Percentiles rank a stretch among this genome's conserved stretches.
phyloP scores from a whole-genome alignment of 1,139 yeast species.

The Arxiozyma slooffiae region DNA sequence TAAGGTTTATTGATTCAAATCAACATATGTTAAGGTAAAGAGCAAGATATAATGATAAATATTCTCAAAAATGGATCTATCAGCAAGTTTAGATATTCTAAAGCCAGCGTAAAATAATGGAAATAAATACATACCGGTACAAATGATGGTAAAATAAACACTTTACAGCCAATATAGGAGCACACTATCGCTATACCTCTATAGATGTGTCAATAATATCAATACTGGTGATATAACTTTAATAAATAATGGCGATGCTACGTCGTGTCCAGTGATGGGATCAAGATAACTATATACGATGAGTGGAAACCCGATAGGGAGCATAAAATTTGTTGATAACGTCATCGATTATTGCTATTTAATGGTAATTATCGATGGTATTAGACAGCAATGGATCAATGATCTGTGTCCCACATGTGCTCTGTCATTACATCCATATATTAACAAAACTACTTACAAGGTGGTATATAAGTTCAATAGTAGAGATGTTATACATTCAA shows the following conservation, averaged over 20 bases:
- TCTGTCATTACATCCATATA: no score
- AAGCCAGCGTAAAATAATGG: slow-evolving; percentile 9
- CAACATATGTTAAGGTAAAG: slow-evolving; percentile 4
- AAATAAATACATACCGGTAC: slow-evolving; percentile 4
- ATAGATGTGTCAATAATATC: no score
- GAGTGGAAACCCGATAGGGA: not conserved
- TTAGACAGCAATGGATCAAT: no score
- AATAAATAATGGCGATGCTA: no score
- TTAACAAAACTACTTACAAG: no score
- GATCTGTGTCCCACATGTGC: no score
- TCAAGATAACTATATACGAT: not conserved
- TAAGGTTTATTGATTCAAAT: not conserved
- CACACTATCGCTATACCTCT: not conserved
- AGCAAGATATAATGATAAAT: slow-evolving; percentile 3
- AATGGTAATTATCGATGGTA: no score
- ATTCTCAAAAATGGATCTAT: not conserved
- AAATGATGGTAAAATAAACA: no score
- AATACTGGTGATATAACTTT: no score
- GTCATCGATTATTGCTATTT: no score
- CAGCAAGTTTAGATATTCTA: slow-evolving; percentile 22
- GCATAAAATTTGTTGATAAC: no score
- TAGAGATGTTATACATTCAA: not conserved
- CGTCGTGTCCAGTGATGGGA: not conserved
- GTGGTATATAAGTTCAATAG: no score
- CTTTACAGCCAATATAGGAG: slow-evolving; percentile 19